Percentiles rank a stretch among this genome's conserved stretches.
Evolutionary conservation across 495 filamentous ascomycete genomes (phyloP).

Genomic region (Neurospora terricola): DNA sequence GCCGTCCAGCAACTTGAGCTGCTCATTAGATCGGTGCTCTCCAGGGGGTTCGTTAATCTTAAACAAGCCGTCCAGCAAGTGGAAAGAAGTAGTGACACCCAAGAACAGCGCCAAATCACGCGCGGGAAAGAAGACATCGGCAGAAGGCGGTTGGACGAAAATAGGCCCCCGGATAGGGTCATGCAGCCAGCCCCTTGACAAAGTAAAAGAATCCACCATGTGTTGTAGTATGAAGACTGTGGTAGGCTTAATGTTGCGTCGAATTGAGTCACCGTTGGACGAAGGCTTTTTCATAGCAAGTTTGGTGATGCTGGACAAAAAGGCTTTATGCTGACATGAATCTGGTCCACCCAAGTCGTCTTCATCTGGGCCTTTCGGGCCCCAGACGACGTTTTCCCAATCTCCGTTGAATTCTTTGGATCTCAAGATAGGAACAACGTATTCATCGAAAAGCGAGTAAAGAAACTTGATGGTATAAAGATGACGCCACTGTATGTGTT

Average conservation of each 20-base stretch:
- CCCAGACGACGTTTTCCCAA: neutral
- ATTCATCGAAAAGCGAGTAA: neutral
- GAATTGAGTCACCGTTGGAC: neutral
- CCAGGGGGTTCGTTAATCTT: no score
- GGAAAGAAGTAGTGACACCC: neutral
- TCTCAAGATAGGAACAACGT: neutral
- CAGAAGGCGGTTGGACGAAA: neutral
- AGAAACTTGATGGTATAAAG: neutral
- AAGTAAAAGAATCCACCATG: neutral
- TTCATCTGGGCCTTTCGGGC: neutral
- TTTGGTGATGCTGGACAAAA: neutral
- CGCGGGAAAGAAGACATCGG: neutral
- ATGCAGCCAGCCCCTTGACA: neutral
- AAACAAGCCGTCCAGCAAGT: neutral
- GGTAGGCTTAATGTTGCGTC: neutral
- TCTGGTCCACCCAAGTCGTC: neutral
- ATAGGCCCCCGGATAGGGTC: neutral
- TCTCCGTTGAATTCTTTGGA: neutral
- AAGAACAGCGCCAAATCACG: neutral
- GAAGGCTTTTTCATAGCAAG: neutral
- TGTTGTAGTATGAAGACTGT: neutral
- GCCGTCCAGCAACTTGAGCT: neutral
- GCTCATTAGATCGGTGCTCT: neutral
- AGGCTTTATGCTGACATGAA: neutral
- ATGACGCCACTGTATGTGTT: neutral